A percentile compares a stretch with the other conserved stretches of the same genome.
These are phyloP conservation scores for Trichosporon ovoides DNA, from an alignment of 1,284 basidiomycete species.

Conservation along the genomic window DNA sequence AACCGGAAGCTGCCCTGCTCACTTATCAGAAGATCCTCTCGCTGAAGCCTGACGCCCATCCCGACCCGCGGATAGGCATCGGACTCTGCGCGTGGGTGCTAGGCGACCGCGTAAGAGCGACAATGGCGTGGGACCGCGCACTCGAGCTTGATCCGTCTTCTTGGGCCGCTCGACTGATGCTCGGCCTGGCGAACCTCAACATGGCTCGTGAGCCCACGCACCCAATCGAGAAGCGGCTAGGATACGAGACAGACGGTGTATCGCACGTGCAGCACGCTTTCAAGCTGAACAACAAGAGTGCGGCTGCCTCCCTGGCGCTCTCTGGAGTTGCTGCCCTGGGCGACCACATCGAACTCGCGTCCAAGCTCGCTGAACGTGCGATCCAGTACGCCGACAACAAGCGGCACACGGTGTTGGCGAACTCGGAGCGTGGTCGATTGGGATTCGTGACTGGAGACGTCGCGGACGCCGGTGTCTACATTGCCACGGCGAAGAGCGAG, in stretches of 20 bases:
- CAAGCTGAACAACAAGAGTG: slow-evolving; percentile 40
- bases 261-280: slow-evolving; percentile 35
- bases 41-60: slow-evolving; percentile 67
- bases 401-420: slow-evolving; percentile 72
- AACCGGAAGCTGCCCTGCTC: slow-evolving; percentile 72
- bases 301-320: slow-evolving; percentile 35
- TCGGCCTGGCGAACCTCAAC: slow-evolving; percentile 80
- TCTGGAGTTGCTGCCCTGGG: slow-evolving; percentile 32
- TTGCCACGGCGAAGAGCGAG: slow-evolving; percentile 66
- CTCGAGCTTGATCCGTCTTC: slow-evolving; percentile 62
- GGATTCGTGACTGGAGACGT: slow-evolving; percentile 63
- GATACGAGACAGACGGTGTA: slow-evolving; percentile 34
- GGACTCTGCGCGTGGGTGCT: slow-evolving; percentile 85
- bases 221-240: slow-evolving; percentile 41
- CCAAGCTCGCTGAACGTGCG: slow-evolving; percentile 85
- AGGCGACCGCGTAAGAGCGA: slow-evolving; percentile 70
- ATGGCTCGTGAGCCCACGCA: slow-evolving; percentile 61
- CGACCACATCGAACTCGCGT: slow-evolving; percentile 55
- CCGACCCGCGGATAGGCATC: slow-evolving; percentile 88
- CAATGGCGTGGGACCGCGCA: slow-evolving; percentile 73
- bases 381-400: slow-evolving; percentile 87
- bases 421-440: slow-evolving; percentile 68
- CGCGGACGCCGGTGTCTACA: slow-evolving; percentile 64
- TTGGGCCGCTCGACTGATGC: slow-evolving; percentile 68
- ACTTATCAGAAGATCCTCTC: slow-evolving; percentile 76